phyloP scores from a whole-genome alignment of 2,329 filamentous ascomycete genomes.

The Aspergillus sp. region DNA sequence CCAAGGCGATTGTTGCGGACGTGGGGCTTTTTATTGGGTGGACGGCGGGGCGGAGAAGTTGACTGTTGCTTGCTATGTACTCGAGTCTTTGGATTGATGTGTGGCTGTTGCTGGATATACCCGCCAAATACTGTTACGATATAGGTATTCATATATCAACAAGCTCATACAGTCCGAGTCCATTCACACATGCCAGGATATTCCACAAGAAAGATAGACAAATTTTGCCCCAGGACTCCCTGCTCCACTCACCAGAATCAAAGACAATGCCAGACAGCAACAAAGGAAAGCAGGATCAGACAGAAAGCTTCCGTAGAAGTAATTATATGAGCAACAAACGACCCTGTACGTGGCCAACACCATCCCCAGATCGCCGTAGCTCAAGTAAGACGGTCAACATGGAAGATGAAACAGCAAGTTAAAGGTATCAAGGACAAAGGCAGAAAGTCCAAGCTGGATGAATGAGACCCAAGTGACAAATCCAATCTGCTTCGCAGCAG shows the following conservation, averaged over 20 bases:
- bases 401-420: no score
- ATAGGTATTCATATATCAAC: not conserved
- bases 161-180: not conserved
- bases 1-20: conserved; percentile 37
- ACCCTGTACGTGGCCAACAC: no score
- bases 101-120: no score
- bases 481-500: not conserved
- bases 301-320: not conserved
- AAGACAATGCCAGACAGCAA: not conserved
- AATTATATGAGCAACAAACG: no score
- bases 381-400: no score
- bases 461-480: no score
- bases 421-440: no score
- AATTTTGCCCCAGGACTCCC: conserved; percentile 18
- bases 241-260: conserved; percentile 7
- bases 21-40: conserved; percentile 40
- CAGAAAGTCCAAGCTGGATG: no score
- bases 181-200: not conserved
- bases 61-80: not conserved
- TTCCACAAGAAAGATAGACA: not conserved
- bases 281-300: not conserved
- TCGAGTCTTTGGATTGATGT: not conserved
- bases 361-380: no score
- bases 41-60: conserved; percentile 18
- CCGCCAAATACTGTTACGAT: no score